Base-by-base conservation (phyloP, 1,139 yeast genomes). In the Lodderomyces metapsilosis region DNA sequence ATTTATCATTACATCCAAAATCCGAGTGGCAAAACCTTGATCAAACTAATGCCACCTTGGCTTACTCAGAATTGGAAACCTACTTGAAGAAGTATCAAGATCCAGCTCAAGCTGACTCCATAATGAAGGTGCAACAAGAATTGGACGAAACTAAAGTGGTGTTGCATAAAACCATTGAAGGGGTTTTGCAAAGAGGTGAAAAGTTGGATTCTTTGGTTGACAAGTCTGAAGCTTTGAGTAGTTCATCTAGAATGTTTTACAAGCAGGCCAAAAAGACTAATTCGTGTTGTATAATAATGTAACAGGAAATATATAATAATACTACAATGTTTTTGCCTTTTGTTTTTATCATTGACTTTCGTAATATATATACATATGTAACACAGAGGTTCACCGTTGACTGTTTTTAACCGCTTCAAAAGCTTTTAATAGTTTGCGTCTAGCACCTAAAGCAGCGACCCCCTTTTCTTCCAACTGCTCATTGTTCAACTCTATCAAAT, bases 221-320 rank as follows among this genome's bases (percentile, higher is more conserved):
- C 61, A 92, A 92, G 70, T 84, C 95, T 22, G 98, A 91, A 61
- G 95, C 96, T 2, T 76, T 92, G 56, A 84, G 95, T 32, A 78
- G 88, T 24, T 81, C 94, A 40, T 87, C 96, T 28, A 80, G 94
- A 61, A 87, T 89, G 87, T 92, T 94, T 62, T 92, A 92, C 72
- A 89, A 88, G 62, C 97, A 92, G 66, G 98, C 98, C 30, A 89
- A 91, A 73, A 89, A 88, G 78, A 89, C 98, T 36, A 92, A 92
- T 68, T 88, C 96, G 20, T 92, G 98, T 69, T 94, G 98, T 71
- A 75, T 84, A 17, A 76, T 91, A 52, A 78, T 85, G 76, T 88
- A 38, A 40, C 16, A 16, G 44, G 42, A 27, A 27, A 33, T 4
- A 23, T n/a, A n/a, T n/a, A n/a, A n/a, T 13, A 9, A 23, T 66